These are phyloP conservation scores for Pestalotiopsis sp. DNA, from an alignment of 2,329 filamentous ascomycete genomes.

Conservation along the genomic window DNA sequence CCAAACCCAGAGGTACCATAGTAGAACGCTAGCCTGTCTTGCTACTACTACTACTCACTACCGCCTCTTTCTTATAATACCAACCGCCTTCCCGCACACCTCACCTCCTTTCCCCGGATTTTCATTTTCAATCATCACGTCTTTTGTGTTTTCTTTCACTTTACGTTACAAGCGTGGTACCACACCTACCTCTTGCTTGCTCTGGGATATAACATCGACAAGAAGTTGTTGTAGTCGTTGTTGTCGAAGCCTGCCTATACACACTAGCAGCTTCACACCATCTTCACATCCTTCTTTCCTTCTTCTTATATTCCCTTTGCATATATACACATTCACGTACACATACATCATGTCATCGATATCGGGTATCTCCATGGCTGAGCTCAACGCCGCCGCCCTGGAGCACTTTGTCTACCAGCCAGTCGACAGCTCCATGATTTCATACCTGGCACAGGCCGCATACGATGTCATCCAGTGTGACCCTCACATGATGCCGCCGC, in stretches of 20 bases:
- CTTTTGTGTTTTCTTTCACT: neutral
- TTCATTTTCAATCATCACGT: slow-evolving; percentile 10
- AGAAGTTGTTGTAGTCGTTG: neutral
- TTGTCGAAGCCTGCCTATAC: slow-evolving; percentile 11
- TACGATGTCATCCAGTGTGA: slow-evolving; percentile 82
- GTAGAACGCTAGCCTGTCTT: slow-evolving; percentile 16
- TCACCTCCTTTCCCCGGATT: slow-evolving; percentile 24
- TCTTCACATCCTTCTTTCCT: slow-evolving; percentile 5
- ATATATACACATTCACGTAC: slow-evolving; percentile 27
- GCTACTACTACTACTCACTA: slow-evolving; percentile 15
- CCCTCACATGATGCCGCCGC: slow-evolving; percentile 54
- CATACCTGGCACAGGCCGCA: slow-evolving; percentile 74
- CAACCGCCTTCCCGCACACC: slow-evolving; percentile 21
- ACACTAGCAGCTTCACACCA: slow-evolving; percentile 7
- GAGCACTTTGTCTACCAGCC: slow-evolving; percentile 80
- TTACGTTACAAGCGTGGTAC: slow-evolving; percentile 7
- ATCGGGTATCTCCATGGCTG: slow-evolving; percentile 47
- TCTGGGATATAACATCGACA: neutral
- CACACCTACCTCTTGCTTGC: neutral
- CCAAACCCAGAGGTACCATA: slow-evolving; percentile 5
- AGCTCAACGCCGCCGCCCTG: slow-evolving; percentile 73
- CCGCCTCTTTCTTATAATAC: slow-evolving; percentile 28
- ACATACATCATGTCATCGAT: slow-evolving; percentile 47
- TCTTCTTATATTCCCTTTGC: slow-evolving; percentile 12
- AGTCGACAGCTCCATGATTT: slow-evolving; percentile 76